Base-by-base conservation (phyloP, 1,139 yeast genomes). In the Yamadazyma diospyri region DNA sequence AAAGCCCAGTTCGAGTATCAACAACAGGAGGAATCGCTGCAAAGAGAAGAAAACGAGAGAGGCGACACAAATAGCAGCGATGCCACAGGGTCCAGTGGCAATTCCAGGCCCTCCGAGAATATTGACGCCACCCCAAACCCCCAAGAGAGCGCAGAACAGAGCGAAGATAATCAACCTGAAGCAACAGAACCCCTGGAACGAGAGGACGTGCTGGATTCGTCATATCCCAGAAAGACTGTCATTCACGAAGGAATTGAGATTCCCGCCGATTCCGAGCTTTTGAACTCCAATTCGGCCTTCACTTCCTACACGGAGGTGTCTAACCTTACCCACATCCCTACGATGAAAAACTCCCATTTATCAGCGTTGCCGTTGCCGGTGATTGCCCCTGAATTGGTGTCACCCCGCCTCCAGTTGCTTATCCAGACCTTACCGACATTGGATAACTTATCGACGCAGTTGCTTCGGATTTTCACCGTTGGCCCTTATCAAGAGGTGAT, bases 401-500 rank as follows among this genome's bases (percentile, higher is more conserved):
- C 84, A 1, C 74, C 81, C 4, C 63, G 81, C 45, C 69, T 75
- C 19, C 86, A 80, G 48, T 63, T 81, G 29, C 59, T 80, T 24
- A 63, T 81, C 30, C 78, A 81, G 48, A 70, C 87, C 0, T 60
- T 84, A 30, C 89, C 94, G 0, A 72, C 83, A 0, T 61, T 86
- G 36, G 94, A 85, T 48, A 83, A 82, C 40, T 60, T 85, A 36
- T 77, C 94, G 0, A 72, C 86, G 1, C 95, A 86, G 52, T 66
- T 86, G 16, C 62, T 86, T 31, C 65, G 88, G 35, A 66, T 78
- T 3, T 74, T 85, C 23, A 84, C 86, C 2, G 68, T 72, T 23
- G 81, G 81, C 0, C 81, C 88, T 1, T 83, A 82, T 49, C 87
- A 83, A 46, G 83, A 79, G 36, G 78, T 84, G 15, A 66, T 85